Evolutionary conservation across 169 alveolate genomes (phyloP), one percentile per base, ranked within the genome.

Genomic region (Fabrea salina): DNA sequence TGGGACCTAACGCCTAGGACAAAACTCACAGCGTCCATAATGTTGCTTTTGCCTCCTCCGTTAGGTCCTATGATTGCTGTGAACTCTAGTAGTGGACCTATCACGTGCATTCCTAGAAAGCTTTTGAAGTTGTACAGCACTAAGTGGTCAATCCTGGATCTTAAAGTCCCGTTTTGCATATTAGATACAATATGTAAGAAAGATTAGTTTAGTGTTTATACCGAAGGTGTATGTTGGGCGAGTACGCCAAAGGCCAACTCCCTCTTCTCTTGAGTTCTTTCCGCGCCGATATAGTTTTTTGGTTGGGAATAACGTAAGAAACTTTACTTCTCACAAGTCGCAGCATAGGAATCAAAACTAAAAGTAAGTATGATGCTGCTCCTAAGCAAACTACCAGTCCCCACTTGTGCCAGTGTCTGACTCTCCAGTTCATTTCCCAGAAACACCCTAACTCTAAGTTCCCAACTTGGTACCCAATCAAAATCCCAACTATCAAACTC

Each of bases 41-140:
- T 82, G 64, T 93, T 95, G 33, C 97, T 91, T 76, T 95, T 95
- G n/a, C 98, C 99, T 56, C 96, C 94, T 1, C 98, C 98, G 79
- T 95, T 95, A 0, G 98, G 98, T 3, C 98, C 98, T 16, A 95
- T 87, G 7, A 96, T 93, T 3, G 96, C 96, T 8, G 98, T 94
- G 79, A 96, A 94, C 83, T 92, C 85, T 11, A 83, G 76, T 80
- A 89, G 90, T 11, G 93, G 97, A 1, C 98, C 98, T 2, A 96
- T 90, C 54, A 87, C 83, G 77, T 96, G 98, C 22, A 86, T 83
- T 22, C 97, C 97, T 70, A 87, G 92, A 84, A 96, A 97, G 40
- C 99, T 96, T 85, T 97, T 97, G 85, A 97, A 92, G 82, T 92
- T 89, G 39, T 70, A 71, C 30, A 92, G 74, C 56, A 80, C 19